Conservation (phyloP, 2,329 filamentous ascomycete genomes). For the Cordyceps farinosa region DNA sequence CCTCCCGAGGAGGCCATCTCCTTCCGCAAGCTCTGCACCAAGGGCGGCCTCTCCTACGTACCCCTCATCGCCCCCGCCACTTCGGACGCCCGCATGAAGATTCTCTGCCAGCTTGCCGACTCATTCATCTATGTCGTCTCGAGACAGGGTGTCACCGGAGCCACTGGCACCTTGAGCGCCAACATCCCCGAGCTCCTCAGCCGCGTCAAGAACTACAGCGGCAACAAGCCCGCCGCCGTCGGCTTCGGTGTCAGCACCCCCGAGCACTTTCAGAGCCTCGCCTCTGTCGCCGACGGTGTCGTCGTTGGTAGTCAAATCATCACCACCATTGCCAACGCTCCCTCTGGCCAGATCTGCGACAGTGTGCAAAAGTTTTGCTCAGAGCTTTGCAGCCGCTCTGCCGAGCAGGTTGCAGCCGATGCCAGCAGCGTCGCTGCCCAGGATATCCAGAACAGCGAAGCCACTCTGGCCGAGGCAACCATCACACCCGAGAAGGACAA, state of each 20-base stretch:
- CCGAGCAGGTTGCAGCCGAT: constrained; percentile 18
- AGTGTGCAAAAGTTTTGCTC: constrained; percentile 81
- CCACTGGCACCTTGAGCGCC: constrained; percentile 74
- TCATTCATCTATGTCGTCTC: constrained; percentile 99
- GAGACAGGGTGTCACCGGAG: constrained; percentile 93
- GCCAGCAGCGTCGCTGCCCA: constrained; percentile 44
- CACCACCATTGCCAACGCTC: constrained; percentile 58
- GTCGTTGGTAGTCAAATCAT: constrained; percentile 97
- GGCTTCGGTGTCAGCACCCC: constrained; percentile 95
- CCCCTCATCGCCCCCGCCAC: constrained; percentile 95
- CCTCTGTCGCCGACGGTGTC: constrained; percentile 82
- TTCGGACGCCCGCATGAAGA: constrained; percentile 87
- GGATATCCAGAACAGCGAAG: constrained; percentile 69
- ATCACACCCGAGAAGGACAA: constrained; percentile 62
- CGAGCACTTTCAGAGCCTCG: constrained; percentile 87
- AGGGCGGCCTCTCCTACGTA: constrained; percentile 77
- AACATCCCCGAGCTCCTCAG: constrained; percentile 77
- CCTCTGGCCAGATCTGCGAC: constrained; percentile 37
- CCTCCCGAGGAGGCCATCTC: constrained; percentile 93
- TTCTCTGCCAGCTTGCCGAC: constrained; percentile 93
- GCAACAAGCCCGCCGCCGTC: constrained; percentile 84
- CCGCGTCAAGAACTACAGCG: constrained; percentile 88
- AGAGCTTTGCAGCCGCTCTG: constrained; percentile 53
- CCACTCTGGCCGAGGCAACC: constrained; percentile 57
- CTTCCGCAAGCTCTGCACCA: constrained; percentile 81